Percentiles rank a stretch among this genome's conserved stretches.
Conservation (phyloP, 352 stramenopile species). For the Phytophthora boehmeriae region DNA sequence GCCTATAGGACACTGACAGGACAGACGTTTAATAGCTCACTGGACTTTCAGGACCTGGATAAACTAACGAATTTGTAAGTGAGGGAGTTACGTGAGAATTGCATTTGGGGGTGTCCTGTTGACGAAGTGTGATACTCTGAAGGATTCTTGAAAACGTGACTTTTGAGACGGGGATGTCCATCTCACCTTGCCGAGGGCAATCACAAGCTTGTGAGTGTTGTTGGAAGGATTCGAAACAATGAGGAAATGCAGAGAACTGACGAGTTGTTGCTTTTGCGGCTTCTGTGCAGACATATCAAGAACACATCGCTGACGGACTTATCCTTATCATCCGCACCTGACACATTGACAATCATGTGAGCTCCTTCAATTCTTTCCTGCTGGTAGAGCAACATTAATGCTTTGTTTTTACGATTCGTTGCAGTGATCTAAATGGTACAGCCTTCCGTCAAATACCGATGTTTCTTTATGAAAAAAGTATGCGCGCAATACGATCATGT, state of each 20-base stretch:
- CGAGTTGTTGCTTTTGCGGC: not conserved
- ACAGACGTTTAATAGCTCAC: too few relatives aligned
- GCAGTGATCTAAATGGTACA: slow-evolving; percentile 28
- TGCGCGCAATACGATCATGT: slow-evolving; percentile 4
- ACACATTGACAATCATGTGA: slow-evolving; percentile 1
- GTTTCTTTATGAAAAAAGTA: slow-evolving; percentile 43
- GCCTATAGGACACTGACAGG: too few relatives aligned
- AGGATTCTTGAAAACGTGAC: too few relatives aligned
- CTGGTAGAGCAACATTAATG: not conserved
- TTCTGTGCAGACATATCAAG: slow-evolving; percentile 1
- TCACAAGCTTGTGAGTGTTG: not conserved
- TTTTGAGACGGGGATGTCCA: too few relatives aligned
- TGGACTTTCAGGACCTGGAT: too few relatives aligned
- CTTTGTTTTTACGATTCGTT: not conserved
- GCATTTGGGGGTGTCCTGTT: too few relatives aligned
- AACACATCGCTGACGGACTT: not conserved
- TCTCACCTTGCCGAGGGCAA: not conserved
- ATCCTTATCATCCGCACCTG: not conserved
- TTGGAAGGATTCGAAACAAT: too few relatives aligned
- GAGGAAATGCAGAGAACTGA: not conserved
- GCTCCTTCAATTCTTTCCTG: not conserved
- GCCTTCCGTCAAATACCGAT: slow-evolving; percentile 30
- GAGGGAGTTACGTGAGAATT: too few relatives aligned
- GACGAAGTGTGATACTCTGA: too few relatives aligned
- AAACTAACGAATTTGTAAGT: slow-evolving; percentile 11